Evolutionary conservation across 75 land plant species (phyloP), one percentile per base, ranked within the genome.

Genomic region (Ceratopteris richardii): DNA sequence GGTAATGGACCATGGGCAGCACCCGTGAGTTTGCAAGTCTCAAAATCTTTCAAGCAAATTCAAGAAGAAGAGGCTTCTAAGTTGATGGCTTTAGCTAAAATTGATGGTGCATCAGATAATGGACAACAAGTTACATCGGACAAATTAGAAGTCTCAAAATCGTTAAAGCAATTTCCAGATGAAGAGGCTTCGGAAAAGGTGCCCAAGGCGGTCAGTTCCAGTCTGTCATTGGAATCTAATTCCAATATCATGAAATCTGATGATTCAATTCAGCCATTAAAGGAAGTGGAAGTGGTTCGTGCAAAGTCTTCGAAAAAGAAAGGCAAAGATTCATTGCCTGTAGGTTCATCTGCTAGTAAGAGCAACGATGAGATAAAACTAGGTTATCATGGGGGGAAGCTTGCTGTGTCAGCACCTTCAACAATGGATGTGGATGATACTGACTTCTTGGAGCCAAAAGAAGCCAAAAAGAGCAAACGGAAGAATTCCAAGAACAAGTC

Each of bases 361-460:
- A 24, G 2, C 29, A 12, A 22, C 13, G 54, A 52, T 22, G 23
- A 52, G 3, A 52, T 52, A 23, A 52, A 52, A 14, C 28, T 52
- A 24, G 27, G 27, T 52, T 52, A 52, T 26, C 54, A 23, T 52
- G 54, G 23, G 18, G 54, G 54, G 9, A 52, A 52, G 23, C 28
- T 52, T 2, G 54, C 54, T 3, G 54, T 52, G 24, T 22, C 54
- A 24, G 54, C 54, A 23, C 4, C 54, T 52, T 9, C 4, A 5
- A 24, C 65, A 24, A 9, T 63, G 39, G 51, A 58, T 26, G 51
- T 24, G 22, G 84, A 73, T 58, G 85, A 82, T 60, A 70, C 53
- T 44, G 78, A 82, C 48, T 95, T 95, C 69, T 71, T 95, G 57
- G 89, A 87, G 72, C 97, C 99, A 17, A 95, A 90, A 68, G 99